These are phyloP conservation scores for Kregervanrija delftensis DNA, from an alignment of 805 yeast genomes.

Conservation along the genomic window DNA sequence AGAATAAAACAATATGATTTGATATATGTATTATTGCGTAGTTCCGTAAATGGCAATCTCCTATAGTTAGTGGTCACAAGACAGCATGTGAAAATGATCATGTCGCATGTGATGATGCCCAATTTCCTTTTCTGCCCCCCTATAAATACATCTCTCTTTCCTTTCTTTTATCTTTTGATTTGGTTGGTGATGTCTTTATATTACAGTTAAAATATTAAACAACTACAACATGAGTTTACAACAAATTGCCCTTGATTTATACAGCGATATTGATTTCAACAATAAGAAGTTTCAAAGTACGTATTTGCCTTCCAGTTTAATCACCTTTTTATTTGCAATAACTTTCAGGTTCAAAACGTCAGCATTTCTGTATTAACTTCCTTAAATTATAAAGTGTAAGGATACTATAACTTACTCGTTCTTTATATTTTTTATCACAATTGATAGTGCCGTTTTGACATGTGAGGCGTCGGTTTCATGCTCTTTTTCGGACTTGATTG, in stretches of 20 bases:
- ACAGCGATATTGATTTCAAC: conserved; percentile 19
- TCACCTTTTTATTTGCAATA: too few relatives aligned
- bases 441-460: too few relatives aligned
- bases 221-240: conserved; percentile 5
- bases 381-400: too few relatives aligned
- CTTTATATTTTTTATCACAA: too few relatives aligned
- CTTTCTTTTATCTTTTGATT: neutral
- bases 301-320: conserved; percentile 3
- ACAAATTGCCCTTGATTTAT: conserved; percentile 10
- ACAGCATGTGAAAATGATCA: too few relatives aligned
- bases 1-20: neutral
- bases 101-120: too few relatives aligned
- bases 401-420: too few relatives aligned
- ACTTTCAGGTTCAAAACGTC: too few relatives aligned
- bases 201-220: neutral
- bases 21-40: neutral
- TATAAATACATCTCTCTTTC: neutral
- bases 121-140: too few relatives aligned
- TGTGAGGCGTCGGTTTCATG: too few relatives aligned
- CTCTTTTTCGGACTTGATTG: too few relatives aligned
- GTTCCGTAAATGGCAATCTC: neutral
- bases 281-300: conserved; percentile 19
- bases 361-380: too few relatives aligned
- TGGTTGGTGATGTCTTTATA: neutral
- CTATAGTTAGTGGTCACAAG: neutral